phyloP scores from a whole-genome alignment of 352 stramenopile genomes.

The Aphanomyces euteiches region DNA sequence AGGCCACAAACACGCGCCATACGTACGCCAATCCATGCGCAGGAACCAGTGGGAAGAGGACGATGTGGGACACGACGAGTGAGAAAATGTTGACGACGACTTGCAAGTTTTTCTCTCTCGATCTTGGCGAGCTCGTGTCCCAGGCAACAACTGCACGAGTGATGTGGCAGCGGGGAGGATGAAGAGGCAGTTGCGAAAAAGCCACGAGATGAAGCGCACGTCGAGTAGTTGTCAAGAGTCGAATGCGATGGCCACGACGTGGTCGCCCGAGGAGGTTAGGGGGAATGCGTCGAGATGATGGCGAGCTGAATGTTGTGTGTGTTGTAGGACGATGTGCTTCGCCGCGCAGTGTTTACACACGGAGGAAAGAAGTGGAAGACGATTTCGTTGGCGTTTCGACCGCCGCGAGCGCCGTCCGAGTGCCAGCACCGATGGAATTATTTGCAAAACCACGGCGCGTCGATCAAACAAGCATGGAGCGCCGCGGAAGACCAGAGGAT shows the following conservation, averaged over 20 bases:
- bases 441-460: constrained; percentile 39
- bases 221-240: too few species aligned
- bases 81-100: too few species aligned
- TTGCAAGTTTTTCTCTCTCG: too few species aligned
- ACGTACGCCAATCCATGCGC: too few species aligned
- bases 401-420: constrained; percentile 28
- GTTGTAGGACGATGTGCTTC: constrained; percentile 64
- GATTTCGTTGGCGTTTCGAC: constrained; percentile 50
- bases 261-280: not conserved
- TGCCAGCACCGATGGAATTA: constrained; percentile 44
- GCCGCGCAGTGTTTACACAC: constrained; percentile 58
- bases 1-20: too few species aligned
- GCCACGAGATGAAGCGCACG: too few species aligned
- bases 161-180: too few species aligned
- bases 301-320: not conserved
- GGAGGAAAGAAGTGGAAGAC: constrained; percentile 79
- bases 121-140: too few species aligned
- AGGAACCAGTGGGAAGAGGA: too few species aligned
- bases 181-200: too few species aligned
- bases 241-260: not conserved
- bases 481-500: constrained; percentile 47
- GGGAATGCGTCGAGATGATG: not conserved
- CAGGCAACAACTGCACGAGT: too few species aligned
- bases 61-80: too few species aligned
- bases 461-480: constrained; percentile 41